Conservation (phyloP, 2,329 filamentous ascomycete species). For the Pseudogymnoascus destructans region DNA sequence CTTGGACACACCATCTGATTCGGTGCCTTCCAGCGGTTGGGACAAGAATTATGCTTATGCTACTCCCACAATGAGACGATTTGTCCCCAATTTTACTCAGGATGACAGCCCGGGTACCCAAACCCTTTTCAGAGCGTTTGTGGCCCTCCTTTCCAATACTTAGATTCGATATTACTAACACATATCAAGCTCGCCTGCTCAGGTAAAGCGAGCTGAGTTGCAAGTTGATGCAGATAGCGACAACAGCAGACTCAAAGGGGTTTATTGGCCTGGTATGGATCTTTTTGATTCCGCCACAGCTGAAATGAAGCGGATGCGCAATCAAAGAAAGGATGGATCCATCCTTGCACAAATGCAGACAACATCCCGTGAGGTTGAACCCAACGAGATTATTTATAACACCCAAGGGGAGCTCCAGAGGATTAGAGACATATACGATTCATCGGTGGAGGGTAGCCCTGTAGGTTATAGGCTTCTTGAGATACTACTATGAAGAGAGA, state of each 20-base stretch:
- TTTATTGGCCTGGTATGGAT: conserved; percentile 65
- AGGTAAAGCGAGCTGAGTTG: not conserved
- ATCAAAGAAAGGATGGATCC: conserved; percentile 64
- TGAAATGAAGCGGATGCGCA: conserved; percentile 59
- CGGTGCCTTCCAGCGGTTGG: conserved; percentile 15
- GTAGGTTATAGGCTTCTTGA: conserved; percentile 28
- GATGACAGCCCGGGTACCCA: conserved; percentile 9
- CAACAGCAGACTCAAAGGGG: conserved; percentile 44
- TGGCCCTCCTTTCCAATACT: not conserved
- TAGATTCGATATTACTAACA: not conserved
- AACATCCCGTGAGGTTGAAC: conserved; percentile 49
- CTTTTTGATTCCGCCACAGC: conserved; percentile 69
- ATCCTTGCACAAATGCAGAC: conserved; percentile 54
- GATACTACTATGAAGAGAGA: not conserved
- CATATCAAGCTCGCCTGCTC: not conserved
- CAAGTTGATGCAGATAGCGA: not conserved
- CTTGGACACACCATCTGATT: not conserved
- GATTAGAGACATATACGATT: conserved; percentile 45
- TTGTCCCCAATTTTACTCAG: conserved; percentile 19
- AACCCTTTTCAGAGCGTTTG: not conserved
- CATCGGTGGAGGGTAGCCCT: conserved; percentile 38
- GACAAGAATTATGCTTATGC: conserved; percentile 16
- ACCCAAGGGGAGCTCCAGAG: conserved; percentile 37
- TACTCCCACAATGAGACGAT: conserved; percentile 21
- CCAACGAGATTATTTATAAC: conserved; percentile 52